Evolutionary conservation across 257 asterid genomes (phyloP).

Genomic region (Jacaranda copaia): DNA sequence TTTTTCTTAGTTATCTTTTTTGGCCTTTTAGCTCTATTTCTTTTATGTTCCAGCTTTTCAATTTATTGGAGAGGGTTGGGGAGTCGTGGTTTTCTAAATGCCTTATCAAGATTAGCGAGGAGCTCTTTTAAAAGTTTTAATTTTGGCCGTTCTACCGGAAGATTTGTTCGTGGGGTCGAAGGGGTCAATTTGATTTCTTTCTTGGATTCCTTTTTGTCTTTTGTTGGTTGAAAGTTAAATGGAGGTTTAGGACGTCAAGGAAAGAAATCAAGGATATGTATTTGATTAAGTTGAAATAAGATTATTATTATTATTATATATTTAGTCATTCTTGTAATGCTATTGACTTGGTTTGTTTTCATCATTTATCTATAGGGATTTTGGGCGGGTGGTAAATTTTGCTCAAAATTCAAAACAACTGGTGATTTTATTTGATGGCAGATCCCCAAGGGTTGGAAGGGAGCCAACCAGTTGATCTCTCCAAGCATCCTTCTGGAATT

Average conservation of each 20-base stretch:
- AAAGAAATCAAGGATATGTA: not conserved
- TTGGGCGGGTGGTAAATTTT: constrained; percentile 24
- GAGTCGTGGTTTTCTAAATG: not conserved
- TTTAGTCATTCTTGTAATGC: constrained; percentile 12
- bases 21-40: not conserved
- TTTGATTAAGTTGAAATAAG: not conserved
- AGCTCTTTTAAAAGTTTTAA: constrained; percentile 2
- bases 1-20: not conserved
- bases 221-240: not conserved
- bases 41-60: no score
- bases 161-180: not conserved
- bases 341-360: constrained; percentile 22
- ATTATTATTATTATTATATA: not conserved
- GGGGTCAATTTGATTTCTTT: not conserved
- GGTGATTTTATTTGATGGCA: constrained; percentile 55
- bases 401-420: constrained; percentile 6
- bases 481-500: constrained; percentile 88
- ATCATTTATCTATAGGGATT: not conserved
- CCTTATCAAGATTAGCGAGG: not conserved
- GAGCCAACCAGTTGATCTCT: constrained; percentile 75
- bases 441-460: constrained; percentile 80
- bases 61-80: not conserved
- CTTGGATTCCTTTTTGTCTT: not conserved
- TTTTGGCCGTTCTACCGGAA: not conserved
- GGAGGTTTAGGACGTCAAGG: not conserved